Evolutionary conservation across 202 grass and related monocot genomes (phyloP), one percentile per base, ranked within the genome.

Genomic region (Digitaria exilis): DNA sequence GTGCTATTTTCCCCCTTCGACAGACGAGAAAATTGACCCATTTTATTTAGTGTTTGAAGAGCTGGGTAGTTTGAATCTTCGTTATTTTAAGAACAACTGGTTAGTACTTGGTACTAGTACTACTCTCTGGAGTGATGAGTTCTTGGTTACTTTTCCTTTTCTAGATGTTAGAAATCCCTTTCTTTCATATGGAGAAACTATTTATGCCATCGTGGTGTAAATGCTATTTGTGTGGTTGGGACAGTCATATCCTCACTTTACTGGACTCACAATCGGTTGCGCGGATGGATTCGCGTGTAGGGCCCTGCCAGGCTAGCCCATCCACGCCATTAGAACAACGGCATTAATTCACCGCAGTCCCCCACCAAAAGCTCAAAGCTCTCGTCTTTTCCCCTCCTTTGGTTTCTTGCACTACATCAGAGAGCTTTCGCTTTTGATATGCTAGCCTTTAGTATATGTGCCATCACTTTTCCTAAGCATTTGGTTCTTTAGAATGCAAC

Each of bases 361-460:
- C 88, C 79, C 76, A 80, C 69, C 84, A 68, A 75, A 88, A 76
- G 57, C 64, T 74, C 57, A 88, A 84, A 89, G 83, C 58, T 59
- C 67, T 75, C 65, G 28, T 68, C 80, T 88, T 80, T 91, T 74
- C 34, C 9, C 25, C 55, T 69, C 31, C 69, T 82, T 90, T 87
- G 56, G 19, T 80, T 86, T 82, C 69, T 81, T 73, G 59, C 57
- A 76, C 77, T 84, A 24, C 58, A 76, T 83, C 55, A 11, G 32
- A 86, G 77, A 84, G 39, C 88, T 93, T 93, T 91, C 22, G 44
- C 76, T 79, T 82, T 89, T 89, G 74, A 66, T 26, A 30, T 37
- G 45, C 63, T 70, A 31, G n/a, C 59, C 71, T 85, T 90, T 85
- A 82, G 58, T 26, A 44, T 73, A 7, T 85, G 37, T 66, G 76